phyloP scores from a whole-genome alignment of 805 yeast species.

The Hanseniaspora occidentalis region DNA sequence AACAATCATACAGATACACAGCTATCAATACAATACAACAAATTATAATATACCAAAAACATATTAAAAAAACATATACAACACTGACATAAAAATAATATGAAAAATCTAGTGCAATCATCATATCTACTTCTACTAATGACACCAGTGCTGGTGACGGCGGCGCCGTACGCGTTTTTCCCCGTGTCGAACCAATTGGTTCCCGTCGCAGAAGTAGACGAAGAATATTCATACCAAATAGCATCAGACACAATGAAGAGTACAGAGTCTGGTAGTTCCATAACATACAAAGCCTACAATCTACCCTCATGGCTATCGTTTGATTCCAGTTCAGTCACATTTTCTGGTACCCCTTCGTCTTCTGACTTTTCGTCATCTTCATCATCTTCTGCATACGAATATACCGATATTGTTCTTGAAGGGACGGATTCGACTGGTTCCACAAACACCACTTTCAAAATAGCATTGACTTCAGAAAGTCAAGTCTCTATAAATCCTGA shows the following conservation, averaged over 20 bases:
- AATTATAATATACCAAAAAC: no score
- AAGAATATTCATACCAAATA: conserved; percentile 49
- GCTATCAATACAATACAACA: no score
- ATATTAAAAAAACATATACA: no score
- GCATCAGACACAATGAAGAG: conserved; percentile 53
- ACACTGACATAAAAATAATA: no score
- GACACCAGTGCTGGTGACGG: neutral
- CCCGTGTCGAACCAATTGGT: conserved; percentile 57
- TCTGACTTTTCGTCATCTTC: conserved; percentile 10
- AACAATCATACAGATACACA: no score
- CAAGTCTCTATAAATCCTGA: conserved; percentile 27
- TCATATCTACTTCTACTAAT: neutral
- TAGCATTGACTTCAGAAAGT: conserved; percentile 43
- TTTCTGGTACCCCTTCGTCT: conserved; percentile 54
- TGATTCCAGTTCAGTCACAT: conserved; percentile 44
- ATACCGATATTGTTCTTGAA: conserved; percentile 37
- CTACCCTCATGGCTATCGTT: conserved; percentile 75
- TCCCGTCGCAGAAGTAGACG: conserved; percentile 65
- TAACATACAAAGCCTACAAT: conserved; percentile 38
- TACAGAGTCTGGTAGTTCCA: conserved; percentile 25
- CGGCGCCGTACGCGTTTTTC: conserved; percentile 24
- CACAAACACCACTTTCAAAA: conserved; percentile 34
- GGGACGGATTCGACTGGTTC: conserved; percentile 55
- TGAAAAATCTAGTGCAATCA: no score
- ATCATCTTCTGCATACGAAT: conserved; percentile 30